Evolutionary conservation across 805 yeast species (phyloP).

Genomic region (Wickerhamomyces xylosicus): DNA sequence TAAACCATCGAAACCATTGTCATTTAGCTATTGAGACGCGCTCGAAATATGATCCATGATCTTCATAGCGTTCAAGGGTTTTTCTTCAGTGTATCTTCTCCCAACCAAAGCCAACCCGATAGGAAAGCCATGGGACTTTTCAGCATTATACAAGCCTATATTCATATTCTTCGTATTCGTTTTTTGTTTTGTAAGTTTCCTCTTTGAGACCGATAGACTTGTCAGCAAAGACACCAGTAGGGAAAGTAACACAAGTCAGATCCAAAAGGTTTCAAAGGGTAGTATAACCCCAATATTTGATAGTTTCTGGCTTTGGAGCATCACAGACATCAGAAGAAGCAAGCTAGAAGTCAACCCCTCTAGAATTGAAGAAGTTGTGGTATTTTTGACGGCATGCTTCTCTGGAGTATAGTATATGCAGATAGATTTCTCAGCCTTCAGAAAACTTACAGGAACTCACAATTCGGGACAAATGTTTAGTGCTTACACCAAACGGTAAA

Average conservation of each 20-base stretch:
- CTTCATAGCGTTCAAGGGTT: constrained; percentile 33
- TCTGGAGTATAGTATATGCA: too few species aligned
- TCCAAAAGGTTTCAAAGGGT: constrained; percentile 65
- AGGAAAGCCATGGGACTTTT: constrained; percentile 44
- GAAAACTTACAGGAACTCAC: too few species aligned
- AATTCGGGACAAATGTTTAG: too few species aligned
- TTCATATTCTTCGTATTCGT: constrained; percentile 24
- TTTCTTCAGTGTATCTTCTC: constrained; percentile 39
- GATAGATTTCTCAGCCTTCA: too few species aligned
- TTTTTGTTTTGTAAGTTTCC: constrained; percentile 11
- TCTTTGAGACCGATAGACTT: constrained; percentile 37
- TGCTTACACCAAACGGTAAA: too few species aligned
- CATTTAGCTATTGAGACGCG: too few species aligned
- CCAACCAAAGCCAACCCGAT: constrained; percentile 41
- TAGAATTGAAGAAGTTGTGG: constrained; percentile 37
- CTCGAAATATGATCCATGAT: constrained; percentile 7
- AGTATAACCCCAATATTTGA: constrained; percentile 76
- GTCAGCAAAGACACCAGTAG: constrained; percentile 36
- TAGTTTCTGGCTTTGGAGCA: constrained; percentile 56
- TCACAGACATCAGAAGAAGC: constrained; percentile 61
- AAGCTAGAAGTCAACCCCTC: constrained; percentile 54
- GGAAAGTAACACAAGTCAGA: constrained; percentile 55
- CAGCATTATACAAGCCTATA: constrained; percentile 25
- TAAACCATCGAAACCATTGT: too few species aligned
- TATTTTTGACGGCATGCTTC: constrained; percentile 52